These are phyloP conservation scores for Endocarpon pusillum DNA, from an alignment of 495 filamentous ascomycete species.

Conservation along the genomic window DNA sequence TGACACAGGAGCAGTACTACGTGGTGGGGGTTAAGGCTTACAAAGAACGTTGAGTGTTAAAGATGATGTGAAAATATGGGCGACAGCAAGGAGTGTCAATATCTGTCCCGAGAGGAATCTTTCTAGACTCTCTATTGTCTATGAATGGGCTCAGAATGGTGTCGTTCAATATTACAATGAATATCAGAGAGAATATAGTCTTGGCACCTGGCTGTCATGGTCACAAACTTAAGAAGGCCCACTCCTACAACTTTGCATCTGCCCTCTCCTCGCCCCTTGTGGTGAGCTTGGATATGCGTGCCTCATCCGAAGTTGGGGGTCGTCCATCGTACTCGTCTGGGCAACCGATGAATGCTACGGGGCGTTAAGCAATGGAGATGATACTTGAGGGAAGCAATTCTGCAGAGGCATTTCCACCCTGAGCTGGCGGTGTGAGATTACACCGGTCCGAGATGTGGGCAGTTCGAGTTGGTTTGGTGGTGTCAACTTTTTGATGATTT, in stretches of 20 bases:
- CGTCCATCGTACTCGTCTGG: conserved; percentile 38
- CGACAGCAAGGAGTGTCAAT: no score
- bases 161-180: no score
- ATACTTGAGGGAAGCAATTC: conserved; percentile 50
- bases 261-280: conserved; percentile 1
- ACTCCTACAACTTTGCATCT: not conserved
- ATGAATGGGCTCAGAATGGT: no score
- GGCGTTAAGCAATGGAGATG: conserved; percentile 44
- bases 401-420: conserved; percentile 45
- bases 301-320: conserved; percentile 46
- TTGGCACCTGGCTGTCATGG: conserved; percentile 2
- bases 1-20: no score
- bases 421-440: conserved; percentile 41
- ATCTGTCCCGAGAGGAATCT: no score
- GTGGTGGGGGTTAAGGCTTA: no score
- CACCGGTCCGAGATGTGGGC: conserved; percentile 15
- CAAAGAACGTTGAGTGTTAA: no score
- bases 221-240: conserved; percentile 1
- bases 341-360: conserved; percentile 40
- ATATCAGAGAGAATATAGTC: no score
- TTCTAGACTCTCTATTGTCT: no score
- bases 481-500: conserved; percentile 1
- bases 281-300: no score
- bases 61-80: no score
- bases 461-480: not conserved